These are phyloP conservation scores for Pythium vanterpoolii DNA, from an alignment of 352 stramenopile genomes.

Conservation along the genomic window DNA sequence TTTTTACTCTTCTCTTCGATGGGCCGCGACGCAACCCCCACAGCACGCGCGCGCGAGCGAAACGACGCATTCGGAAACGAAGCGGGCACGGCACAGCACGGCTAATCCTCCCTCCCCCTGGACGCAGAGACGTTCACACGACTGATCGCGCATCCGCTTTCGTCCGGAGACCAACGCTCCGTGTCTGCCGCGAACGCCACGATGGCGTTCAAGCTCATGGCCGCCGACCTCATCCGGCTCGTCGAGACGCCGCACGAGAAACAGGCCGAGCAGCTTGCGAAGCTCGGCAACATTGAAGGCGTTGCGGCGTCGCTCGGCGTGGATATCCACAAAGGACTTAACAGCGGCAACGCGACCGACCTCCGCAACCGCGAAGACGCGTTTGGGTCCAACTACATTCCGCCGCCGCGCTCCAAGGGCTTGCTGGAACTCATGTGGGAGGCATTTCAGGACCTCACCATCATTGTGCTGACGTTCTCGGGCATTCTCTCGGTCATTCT, in stretches of 20 bases:
- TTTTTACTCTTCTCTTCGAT: no score
- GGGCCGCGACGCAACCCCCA: no score
- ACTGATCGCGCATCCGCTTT: background rate
- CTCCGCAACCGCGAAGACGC: conserved; percentile 47
- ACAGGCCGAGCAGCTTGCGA: conserved; percentile 48
- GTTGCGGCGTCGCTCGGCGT: conserved; percentile 46
- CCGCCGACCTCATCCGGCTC: conserved; percentile 55
- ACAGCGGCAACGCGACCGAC: conserved; percentile 42
- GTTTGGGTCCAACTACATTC: conserved; percentile 72
- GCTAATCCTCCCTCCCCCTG: no score
- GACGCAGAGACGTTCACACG: background rate
- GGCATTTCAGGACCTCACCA: conserved; percentile 82
- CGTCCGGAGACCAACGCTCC: background rate
- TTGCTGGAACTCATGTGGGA: conserved; percentile 86
- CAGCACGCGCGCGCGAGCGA: no score
- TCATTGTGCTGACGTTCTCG: conserved; percentile 56
- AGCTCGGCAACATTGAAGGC: conserved; percentile 51
- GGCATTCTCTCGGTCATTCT: conserved; percentile 59
- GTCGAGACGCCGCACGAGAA: conserved; percentile 68
- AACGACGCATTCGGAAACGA: no score
- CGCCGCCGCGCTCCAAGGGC: conserved; percentile 41
- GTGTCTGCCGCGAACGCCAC: no score
- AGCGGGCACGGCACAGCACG: no score
- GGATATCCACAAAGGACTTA: conserved; percentile 43
- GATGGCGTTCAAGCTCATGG: background rate